Percentiles rank a stretch among this genome's conserved stretches.
Evolutionary conservation across 768 basidiomycete genomes (phyloP).

Genomic region (Naematelia encephala): DNA sequence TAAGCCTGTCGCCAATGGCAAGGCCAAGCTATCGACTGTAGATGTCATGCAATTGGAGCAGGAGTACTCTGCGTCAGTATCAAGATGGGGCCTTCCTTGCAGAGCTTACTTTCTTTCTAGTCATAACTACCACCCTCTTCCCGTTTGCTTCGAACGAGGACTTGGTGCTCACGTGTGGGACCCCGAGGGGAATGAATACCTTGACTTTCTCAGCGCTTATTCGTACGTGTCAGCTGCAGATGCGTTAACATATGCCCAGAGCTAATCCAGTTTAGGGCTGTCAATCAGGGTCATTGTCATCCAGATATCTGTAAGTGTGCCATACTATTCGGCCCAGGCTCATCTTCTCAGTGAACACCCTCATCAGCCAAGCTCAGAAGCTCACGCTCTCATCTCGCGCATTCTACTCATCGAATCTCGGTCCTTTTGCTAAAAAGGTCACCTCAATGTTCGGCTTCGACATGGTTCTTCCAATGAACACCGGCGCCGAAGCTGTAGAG

Average conservation of each 20-base stretch:
- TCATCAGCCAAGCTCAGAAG: constrained; percentile 78
- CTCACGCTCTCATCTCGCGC: constrained; percentile 92
- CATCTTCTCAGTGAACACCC: constrained; percentile 70
- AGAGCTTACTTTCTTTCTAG: constrained; percentile 50
- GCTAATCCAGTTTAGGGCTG: constrained; percentile 72
- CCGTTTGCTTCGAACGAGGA: constrained; percentile 83
- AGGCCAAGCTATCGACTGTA: constrained; percentile 43
- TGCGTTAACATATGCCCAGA: no score
- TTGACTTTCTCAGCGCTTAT: constrained; percentile 97
- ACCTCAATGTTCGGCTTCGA: constrained; percentile 84
- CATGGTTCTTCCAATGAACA: constrained; percentile 98
- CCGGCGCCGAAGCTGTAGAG: constrained; percentile 97
- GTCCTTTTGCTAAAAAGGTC: constrained; percentile 79
- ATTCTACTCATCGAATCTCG: constrained; percentile 90
- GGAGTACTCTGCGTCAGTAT: constrained; percentile 52
- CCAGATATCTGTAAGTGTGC: constrained; percentile 35
- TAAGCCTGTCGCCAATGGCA: neutral
- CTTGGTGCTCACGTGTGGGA: constrained; percentile 80
- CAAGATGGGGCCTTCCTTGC: constrained; percentile 24
- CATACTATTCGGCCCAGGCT: no score
- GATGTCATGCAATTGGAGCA: constrained; percentile 78
- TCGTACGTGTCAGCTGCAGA: constrained; percentile 75
- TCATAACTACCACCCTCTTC: constrained; percentile 88
- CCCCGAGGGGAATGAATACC: constrained; percentile 90
- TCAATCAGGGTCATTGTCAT: constrained; percentile 68